Conservation (phyloP, 2,329 filamentous ascomycete species). For the Xylariaceae sp. region DNA sequence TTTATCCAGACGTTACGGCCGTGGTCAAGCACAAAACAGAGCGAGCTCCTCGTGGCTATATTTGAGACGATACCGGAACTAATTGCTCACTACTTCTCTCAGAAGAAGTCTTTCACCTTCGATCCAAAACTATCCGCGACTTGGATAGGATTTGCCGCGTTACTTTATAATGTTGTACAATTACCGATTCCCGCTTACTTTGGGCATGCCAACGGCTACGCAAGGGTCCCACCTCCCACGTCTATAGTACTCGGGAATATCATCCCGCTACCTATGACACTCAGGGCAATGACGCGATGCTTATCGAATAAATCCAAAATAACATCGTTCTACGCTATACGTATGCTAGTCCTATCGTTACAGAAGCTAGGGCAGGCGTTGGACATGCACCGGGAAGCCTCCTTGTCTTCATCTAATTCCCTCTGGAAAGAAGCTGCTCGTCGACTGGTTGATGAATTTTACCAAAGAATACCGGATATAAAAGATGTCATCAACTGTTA, state of each 20-base stretch:
- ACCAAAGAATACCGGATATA: conserved; percentile 75
- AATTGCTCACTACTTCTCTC: conserved; percentile 82
- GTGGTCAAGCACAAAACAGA: conserved; percentile 79
- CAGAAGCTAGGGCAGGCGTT: conserved; percentile 73
- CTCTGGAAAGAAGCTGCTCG: conserved; percentile 72
- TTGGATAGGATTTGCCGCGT: conserved; percentile 92
- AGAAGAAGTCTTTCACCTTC: conserved; percentile 78
- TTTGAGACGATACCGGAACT: conserved; percentile 84
- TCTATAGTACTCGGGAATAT: conserved; percentile 83
- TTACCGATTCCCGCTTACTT: conserved; percentile 73
- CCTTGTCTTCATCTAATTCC: conserved; percentile 41
- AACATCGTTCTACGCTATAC: conserved; percentile 80
- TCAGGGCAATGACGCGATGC: conserved; percentile 78
- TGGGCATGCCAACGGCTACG: conserved; percentile 65
- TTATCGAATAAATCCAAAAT: conserved; percentile 77
- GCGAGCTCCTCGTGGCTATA: conserved; percentile 77
- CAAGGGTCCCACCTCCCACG: conserved; percentile 73
- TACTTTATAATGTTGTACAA: conserved; percentile 80
- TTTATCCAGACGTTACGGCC: conserved; percentile 80
- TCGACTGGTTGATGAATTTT: conserved; percentile 74
- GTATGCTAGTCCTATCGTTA: conserved; percentile 77
- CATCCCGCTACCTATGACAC: conserved; percentile 78
- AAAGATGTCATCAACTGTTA: conserved; percentile 79
- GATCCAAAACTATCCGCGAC: conserved; percentile 91
- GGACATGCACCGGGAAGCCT: conserved; percentile 58